Evolutionary conservation across 306 rosid genomes (phyloP), one percentile per base, ranked within the genome.

Genomic region (Sesbania bispinosa): DNA sequence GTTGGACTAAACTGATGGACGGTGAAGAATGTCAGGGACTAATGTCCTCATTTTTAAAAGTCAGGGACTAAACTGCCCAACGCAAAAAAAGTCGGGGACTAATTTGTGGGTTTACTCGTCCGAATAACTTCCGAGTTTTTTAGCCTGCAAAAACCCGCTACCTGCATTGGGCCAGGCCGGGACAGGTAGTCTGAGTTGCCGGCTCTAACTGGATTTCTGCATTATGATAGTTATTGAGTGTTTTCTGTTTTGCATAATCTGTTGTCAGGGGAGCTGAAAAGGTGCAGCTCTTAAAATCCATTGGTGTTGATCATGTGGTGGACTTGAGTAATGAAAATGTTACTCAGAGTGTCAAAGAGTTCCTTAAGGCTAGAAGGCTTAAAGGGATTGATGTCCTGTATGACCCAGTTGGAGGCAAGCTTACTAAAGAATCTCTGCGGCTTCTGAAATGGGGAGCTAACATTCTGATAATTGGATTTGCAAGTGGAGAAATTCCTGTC

Each of bases 361-460:
- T 94, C 76, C 88, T 94, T 53, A 83, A 77, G 80, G 41, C 82
- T 41, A 86, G 83, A 82, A 91, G 73, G 67, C 99, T 87, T 53
- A 86, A 87, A 85, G 99, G 97, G 77, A 75, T 94, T 33, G 97
- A 94, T 72, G 97, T 94, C 67, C 73, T 94, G 79, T 94, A 90
- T 78, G 99, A 94, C 62, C 97, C 99, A 0, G 99, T 94, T 13
- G 99, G 97, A 69, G 99, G 99, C 69, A 87, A 91, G 86, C 83
- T 87, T 64, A 75, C 86, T 0, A 89, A 87, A 87, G 98, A 90
- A 66, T 52, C 83, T 6, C 42, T 90, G 89, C 85, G 75, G 82
- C 87, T 89, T 71, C 83, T 94, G 71, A 94, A 82, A 67, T 94
- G 99, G 99, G 94, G 97, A 14, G 96, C 97, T 13, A 46, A 86